Evolutionary conservation across 192 early-diverging fungal genomes (phyloP).

Genomic region (Backusella morwellensis): DNA sequence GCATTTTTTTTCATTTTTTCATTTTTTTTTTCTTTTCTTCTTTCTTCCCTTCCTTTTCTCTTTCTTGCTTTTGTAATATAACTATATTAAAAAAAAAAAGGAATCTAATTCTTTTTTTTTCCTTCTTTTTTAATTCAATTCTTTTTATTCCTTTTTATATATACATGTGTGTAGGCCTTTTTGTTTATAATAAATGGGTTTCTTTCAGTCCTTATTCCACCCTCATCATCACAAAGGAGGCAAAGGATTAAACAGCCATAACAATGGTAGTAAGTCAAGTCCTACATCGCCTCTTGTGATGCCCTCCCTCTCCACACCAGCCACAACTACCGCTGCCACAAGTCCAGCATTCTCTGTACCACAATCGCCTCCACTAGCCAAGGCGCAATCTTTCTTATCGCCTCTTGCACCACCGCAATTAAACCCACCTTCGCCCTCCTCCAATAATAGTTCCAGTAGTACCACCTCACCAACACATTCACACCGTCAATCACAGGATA

Average conservation of each 20-base stretch:
- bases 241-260: background rate
- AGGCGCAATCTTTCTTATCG: background rate
- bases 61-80: background rate
- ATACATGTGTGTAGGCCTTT: background rate
- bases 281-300: background rate
- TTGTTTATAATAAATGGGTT: slow-evolving; percentile 9
- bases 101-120: background rate
- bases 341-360: background rate
- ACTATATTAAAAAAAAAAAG: background rate
- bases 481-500: background rate
- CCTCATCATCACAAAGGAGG: background rate
- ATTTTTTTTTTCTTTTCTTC: background rate
- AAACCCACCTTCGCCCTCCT: background rate
- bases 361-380: background rate
- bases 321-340: background rate
- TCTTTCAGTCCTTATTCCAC: slow-evolving; percentile 15
- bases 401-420: background rate
- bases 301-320: background rate
- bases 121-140: too few species aligned
- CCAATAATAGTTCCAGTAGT: background rate
- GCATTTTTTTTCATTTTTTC: background rate
- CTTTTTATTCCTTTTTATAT: background rate
- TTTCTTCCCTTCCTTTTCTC: background rate
- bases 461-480: background rate
- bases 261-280: background rate